These are phyloP conservation scores for Colletotrichum sojae DNA, from an alignment of 2,329 filamentous ascomycete species.

Conservation along the genomic window DNA sequence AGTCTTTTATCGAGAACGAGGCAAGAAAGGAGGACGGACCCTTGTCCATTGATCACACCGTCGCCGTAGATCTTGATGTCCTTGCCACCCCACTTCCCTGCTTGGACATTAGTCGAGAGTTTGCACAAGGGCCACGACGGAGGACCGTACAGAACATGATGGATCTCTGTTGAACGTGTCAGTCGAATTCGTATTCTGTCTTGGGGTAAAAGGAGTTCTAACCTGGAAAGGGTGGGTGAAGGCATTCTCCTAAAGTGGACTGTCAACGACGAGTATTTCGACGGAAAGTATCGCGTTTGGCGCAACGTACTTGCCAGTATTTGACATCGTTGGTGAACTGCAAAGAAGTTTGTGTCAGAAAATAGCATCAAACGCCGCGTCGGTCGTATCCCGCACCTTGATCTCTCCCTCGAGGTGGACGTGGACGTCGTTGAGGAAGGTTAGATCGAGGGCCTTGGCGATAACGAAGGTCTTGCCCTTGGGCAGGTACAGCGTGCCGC, in stretches of 20 bases:
- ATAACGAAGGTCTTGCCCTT: slow-evolving; percentile 70
- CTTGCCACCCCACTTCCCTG: slow-evolving; percentile 74
- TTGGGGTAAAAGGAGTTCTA: neutral
- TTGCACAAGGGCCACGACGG: too few relatives aligned
- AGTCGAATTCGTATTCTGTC: neutral
- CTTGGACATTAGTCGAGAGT: neutral
- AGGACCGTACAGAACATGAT: slow-evolving; percentile 63
- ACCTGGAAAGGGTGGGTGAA: slow-evolving; percentile 58
- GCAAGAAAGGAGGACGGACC: neutral
- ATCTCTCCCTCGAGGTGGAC: slow-evolving; percentile 72
- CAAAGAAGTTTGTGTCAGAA: neutral
- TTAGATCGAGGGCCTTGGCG: slow-evolving; percentile 71
- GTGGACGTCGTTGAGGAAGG: slow-evolving; percentile 70
- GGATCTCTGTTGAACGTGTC: slow-evolving; percentile 53
- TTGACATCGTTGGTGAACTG: slow-evolving; percentile 60
- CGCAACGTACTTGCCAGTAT: slow-evolving; percentile 53
- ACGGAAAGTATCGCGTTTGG: neutral
- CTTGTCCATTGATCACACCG: slow-evolving; percentile 71
- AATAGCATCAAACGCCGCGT: neutral
- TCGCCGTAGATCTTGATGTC: slow-evolving; percentile 73
- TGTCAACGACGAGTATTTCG: neutral
- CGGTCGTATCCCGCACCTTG: slow-evolving; percentile 12
- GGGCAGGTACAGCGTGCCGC: slow-evolving; percentile 69
- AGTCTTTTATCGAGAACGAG: neutral
- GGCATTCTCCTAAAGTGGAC: slow-evolving; percentile 50